These are phyloP conservation scores for Periglandula ipomoeae DNA, from an alignment of 2,329 filamentous ascomycete species.

Conservation along the genomic window DNA sequence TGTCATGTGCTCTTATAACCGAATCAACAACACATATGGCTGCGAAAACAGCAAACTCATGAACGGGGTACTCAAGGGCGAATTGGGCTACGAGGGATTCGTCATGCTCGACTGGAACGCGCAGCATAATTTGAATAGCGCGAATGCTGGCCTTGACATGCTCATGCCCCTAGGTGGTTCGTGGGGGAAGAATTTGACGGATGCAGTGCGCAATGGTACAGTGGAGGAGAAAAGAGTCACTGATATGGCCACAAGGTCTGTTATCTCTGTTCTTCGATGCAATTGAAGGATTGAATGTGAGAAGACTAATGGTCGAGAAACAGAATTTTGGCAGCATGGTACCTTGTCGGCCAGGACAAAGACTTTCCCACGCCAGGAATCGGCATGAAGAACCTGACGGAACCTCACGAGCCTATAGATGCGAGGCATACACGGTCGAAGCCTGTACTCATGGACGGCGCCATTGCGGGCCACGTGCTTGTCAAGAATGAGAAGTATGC, in stretches of 20 bases:
- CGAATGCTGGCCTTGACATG: slow-evolving; percentile 58
- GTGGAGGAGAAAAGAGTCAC: slow-evolving; percentile 61
- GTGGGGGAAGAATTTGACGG: slow-evolving; percentile 58
- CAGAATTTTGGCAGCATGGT: slow-evolving; percentile 56
- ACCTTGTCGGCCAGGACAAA: slow-evolving; percentile 41
- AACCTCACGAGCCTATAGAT: slow-evolving; percentile 36
- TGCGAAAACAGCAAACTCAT: slow-evolving; percentile 64
- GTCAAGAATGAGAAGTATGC: slow-evolving; percentile 61
- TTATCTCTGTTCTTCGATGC: no score
- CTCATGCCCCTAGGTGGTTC: slow-evolving; percentile 50
- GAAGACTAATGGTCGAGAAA: not conserved
- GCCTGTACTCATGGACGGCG: slow-evolving; percentile 38
- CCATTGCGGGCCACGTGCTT: slow-evolving; percentile 59
- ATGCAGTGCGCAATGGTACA: slow-evolving; percentile 70
- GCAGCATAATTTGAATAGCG: slow-evolving; percentile 49
- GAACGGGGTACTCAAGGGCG: slow-evolving; percentile 58
- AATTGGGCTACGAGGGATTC: slow-evolving; percentile 59
- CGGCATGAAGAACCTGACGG: slow-evolving; percentile 52
- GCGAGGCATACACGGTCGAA: slow-evolving; percentile 37
- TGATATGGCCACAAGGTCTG: slow-evolving; percentile 64
- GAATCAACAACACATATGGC: slow-evolving; percentile 63
- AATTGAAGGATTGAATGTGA: not conserved
- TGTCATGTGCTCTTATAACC: slow-evolving; percentile 63
- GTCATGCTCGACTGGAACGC: slow-evolving; percentile 62
- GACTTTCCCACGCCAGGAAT: slow-evolving; percentile 35